Percentiles rank a stretch among this genome's conserved stretches.
Evolutionary conservation across 441 rosid species (phyloP).

Genomic region (Kokia cookei): DNA sequence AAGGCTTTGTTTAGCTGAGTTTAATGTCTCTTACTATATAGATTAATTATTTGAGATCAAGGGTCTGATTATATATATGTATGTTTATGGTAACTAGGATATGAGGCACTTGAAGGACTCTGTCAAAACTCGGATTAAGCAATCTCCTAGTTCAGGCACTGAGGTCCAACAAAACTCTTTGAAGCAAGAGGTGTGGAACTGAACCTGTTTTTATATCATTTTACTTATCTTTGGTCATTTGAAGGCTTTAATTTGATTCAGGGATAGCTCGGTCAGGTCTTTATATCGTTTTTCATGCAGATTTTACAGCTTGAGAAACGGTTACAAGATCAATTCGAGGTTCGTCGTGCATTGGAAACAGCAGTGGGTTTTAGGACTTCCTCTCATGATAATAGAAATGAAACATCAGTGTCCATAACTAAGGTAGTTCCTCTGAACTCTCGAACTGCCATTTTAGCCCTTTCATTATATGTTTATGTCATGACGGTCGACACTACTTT

Average conservation of each 20-base stretch:
- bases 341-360: conserved; percentile 67
- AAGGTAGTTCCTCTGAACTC: conserved; percentile 39
- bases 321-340: conserved; percentile 70
- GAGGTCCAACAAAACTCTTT: conserved; percentile 48
- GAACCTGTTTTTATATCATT: neutral
- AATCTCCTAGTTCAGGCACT: conserved; percentile 29
- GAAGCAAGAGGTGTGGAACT: conserved; percentile 66
- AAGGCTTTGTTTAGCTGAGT: neutral
- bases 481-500: neutral
- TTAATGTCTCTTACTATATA: neutral
- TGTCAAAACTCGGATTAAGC: conserved; percentile 34
- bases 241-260: neutral
- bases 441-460: neutral
- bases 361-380: conserved; percentile 62
- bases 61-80: neutral
- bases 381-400: conserved; percentile 27
- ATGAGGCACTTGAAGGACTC: conserved; percentile 36
- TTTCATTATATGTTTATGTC: neutral
- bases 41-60: neutral
- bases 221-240: neutral
- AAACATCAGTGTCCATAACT: conserved; percentile 34
- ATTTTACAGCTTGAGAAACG: conserved; percentile 76
- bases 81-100: conserved; percentile 34
- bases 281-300: conserved; percentile 27
- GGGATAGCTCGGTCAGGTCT: neutral